phyloP scores from a whole-genome alignment of 139 green algal genomes.

The Tetradesmus obliquus region DNA sequence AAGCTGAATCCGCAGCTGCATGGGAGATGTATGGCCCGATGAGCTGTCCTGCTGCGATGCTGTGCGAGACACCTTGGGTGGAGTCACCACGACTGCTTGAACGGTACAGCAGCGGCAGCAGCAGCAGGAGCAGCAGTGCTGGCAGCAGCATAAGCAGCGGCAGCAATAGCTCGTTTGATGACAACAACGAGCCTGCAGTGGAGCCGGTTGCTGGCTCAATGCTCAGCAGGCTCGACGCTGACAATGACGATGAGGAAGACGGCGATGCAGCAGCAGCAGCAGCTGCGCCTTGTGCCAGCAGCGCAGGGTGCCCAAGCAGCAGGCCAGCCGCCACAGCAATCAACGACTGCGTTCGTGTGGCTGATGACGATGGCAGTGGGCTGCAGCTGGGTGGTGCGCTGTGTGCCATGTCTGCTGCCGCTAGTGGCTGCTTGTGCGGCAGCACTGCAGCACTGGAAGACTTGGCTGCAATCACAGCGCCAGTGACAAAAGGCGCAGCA shows the following conservation, averaged over 20 bases:
- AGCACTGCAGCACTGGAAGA: neutral
- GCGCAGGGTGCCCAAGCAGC: neutral
- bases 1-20: neutral
- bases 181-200: neutral
- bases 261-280: neutral
- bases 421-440: too few relatives aligned
- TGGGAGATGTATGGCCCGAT: neutral
- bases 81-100: neutral
- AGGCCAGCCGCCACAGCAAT: neutral
- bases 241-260: neutral
- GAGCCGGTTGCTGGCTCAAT: neutral
- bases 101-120: neutral
- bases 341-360: neutral
- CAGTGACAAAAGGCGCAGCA: neutral
- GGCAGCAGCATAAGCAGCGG: neutral
- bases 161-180: neutral
- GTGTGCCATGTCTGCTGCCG: neutral
- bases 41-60: neutral
- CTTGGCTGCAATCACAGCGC: neutral
- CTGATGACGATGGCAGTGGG: neutral
- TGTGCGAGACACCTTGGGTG: neutral
- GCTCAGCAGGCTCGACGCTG: neutral
- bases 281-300: neutral
- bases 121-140: neutral
- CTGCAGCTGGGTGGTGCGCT: neutral